Evolutionary conservation across 495 filamentous ascomycete genomes (phyloP), one percentile per base, ranked within the genome.

Genomic region (Peziza echinospora): DNA sequence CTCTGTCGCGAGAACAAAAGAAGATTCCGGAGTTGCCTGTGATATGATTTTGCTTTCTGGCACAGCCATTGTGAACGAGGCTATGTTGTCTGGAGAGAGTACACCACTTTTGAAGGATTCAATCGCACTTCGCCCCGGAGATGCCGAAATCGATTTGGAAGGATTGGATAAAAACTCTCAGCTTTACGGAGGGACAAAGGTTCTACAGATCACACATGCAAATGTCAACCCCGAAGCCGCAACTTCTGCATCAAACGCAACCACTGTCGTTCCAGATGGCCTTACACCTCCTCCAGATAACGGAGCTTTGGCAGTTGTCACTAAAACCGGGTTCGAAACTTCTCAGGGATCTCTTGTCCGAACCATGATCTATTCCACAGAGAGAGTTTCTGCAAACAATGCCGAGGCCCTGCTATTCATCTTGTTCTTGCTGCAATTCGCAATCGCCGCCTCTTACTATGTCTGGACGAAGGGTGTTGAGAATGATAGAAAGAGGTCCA

Each of bases 301-400:
- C 54, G 89, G 89, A 41, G 89, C 84, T 8, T 73, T 96, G 69
- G 89, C 87, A 49, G 72, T 96, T 49, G 82, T 96, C 41, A 81
- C 85, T 50, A 94, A 93, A 71, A 99, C 91, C 40, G 89, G 89
- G 4, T 99, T 99, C 53, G 89, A 99, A 65, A 99, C 89, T 6
- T 94, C 85, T 48, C 89, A 99, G 63, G 89, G 89, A 51, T 93
- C 82, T 60, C 70, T 99, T 48, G 89, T 99, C 39, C 84, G 89
- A 25, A 99, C 89, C 42, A 99, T 99, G 89, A 96, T 99, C 53
- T 99, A 93, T 65, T 94, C 91, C 3, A 99, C 89, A 5, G 89
- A 99, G 62, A 83, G 87, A 57, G 89, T 99, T 25, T 96, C 87
- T 34, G 89, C 89, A 49, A 93, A 93, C 65, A 96, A 99, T 56